Conservation (phyloP, 202 grass and related monocot species). For the Brachypodium distachyon region DNA sequence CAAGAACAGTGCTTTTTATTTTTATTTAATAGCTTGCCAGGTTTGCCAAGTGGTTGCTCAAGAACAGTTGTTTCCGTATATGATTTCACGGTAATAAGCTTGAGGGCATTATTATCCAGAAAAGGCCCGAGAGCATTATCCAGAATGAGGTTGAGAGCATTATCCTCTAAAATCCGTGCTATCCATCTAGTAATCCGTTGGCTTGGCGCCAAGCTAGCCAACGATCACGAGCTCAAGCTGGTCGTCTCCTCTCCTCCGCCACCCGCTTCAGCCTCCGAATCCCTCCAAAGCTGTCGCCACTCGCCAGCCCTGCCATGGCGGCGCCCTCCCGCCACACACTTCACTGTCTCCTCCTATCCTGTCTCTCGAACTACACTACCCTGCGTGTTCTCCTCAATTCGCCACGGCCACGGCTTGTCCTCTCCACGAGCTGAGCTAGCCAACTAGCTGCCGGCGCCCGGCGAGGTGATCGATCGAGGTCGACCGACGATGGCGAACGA, state of each 20-base stretch:
- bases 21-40: too few species aligned
- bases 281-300: conserved; percentile 53
- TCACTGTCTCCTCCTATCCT: conserved; percentile 10
- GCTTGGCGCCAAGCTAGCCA: conserved; percentile 37
- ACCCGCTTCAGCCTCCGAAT: conserved; percentile 31
- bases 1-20: too few species aligned
- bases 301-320: conserved; percentile 30
- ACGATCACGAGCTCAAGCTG: conserved; percentile 19
- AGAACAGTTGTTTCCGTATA: too few species aligned
- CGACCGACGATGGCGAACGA: conserved; percentile 30
- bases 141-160: background rate
- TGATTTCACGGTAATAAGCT: too few species aligned
- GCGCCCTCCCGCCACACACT: conserved; percentile 47
- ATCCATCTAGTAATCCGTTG: background rate
- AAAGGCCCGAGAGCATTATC: too few species aligned
- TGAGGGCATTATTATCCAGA: too few species aligned
- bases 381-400: background rate
- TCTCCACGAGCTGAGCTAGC: background rate
- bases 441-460: background rate
- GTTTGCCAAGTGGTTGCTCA: too few species aligned
- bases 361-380: background rate
- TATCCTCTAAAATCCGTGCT: background rate
- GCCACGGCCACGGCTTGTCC: background rate
- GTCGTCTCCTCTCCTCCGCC: conserved; percentile 28
- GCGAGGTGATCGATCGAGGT: background rate